Base-by-base conservation (phyloP, 495 filamentous ascomycete genomes). In the Astrothelium macrocarpum region DNA sequence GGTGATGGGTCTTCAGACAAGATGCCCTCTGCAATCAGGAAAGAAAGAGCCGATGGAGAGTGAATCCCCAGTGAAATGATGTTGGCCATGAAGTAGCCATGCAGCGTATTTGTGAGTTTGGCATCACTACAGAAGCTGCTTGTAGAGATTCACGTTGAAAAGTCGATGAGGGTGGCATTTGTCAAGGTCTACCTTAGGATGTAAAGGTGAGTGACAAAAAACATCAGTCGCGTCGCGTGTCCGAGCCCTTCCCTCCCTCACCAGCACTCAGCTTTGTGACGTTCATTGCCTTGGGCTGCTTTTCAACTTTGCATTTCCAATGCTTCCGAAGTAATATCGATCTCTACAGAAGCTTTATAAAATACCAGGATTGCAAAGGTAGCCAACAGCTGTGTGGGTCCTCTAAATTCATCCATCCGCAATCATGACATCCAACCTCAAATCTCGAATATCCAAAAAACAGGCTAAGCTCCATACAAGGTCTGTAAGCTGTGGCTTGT, bases 21-120 rank as follows among this genome's bases (percentile, higher is more conserved):
- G 2, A 96, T 82, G 26, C 83, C 81, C 72, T 98, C 93, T 59
- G 86, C 80, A 67, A 96, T 84, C 58, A 95, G 85, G 76, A 91
- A 93, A 34, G 84, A 84, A 45, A 97, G 79, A 61, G 86, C 90
- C 62, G 88, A 81, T 64, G 94, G 92, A 71, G 87, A 84, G 75
- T 96, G 92, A 67, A 95, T 78, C 68, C 94, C 94, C 62, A 97
- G 82, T 49, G 91, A 96, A 63, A 83, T 86, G 71, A 94, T 85
- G 64, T 89, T 84, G 65, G 92, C 91, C 94, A 98, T 97, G 64
- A 43, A 25, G 49, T 25, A 56, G 20, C 49, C 49, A 20, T 56
- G 23, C 5, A 29, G 2, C 5, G 49, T 56, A 5, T 56, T 56
- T 16, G 49, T 56, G 25, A 16, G 20, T 56, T 29, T 56, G 5